Evolutionary conservation across 2,329 filamentous ascomycete species (phyloP), one percentile per base, ranked within the genome.

Genomic region (Monilinia fructigena): DNA sequence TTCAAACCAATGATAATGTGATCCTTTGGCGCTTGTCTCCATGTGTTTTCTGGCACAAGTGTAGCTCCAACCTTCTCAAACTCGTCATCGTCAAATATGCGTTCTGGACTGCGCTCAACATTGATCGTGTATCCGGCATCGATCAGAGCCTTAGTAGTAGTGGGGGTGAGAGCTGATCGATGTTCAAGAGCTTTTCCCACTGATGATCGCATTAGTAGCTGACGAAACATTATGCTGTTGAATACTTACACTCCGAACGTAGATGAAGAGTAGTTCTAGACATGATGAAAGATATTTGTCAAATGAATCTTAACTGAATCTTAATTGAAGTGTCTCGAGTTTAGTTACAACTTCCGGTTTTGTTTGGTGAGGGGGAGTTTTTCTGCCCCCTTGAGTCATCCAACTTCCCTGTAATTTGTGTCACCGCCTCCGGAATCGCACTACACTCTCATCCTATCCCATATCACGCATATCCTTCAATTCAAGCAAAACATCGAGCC

Each of bases 1-100:
- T 93, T 93, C 68, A 93, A 82, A 52, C 90, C 90, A 67, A 93
- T 79, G 68, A 93, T 87, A 73, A 92, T 86, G 75, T 90, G 83
- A 69, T 90, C 87, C 70, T 81, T 79, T 50, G 89, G 87, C 1
- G 86, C 89, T 67, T 89, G 81, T 64, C 82, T 81, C 90, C 90
- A 93, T 60, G 82, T 85, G 53, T 88, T 86, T 70, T 86, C 83
- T 18, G 85, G 82, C 18, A 92, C 86, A 28, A 93, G 81, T 18
- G 80, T 84, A 55, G 87, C 88, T 59, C 89, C 89, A 42, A 83
- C 82, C 67, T 82, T 80, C 77, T 84, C 82, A 72, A 87, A 89
- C 74, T 90, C 87, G 53, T 75, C 77, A 71, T 87, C 85, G 42
- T 85, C 80, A 71, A 85, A 88, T 73, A 92, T 91, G 66, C 89